A percentile compares a stretch with the other conserved stretches of the same genome.
Evolutionary conservation across 176 grass and related monocot genomes (phyloP).

Genomic region (Oropetium thomaeum): DNA sequence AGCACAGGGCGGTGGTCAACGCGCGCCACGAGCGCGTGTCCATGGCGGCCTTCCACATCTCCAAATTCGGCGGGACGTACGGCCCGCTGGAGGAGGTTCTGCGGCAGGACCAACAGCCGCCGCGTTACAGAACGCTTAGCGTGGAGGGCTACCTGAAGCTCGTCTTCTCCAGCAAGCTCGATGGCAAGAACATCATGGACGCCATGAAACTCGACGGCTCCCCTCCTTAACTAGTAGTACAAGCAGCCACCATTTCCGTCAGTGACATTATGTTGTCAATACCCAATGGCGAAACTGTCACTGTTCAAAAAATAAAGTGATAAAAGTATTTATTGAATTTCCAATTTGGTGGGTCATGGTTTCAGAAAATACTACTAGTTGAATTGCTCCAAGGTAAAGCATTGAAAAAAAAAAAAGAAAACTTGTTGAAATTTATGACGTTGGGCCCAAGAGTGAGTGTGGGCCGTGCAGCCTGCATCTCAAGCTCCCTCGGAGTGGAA

Average conservation of each 20-base stretch:
- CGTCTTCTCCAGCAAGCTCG: conserved; percentile 44
- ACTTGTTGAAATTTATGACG: neutral
- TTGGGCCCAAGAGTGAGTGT: neutral
- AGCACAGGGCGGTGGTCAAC: conserved; percentile 58
- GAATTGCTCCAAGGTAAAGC: no score
- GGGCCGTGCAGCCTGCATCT: neutral
- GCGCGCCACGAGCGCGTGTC: conserved; percentile 36
- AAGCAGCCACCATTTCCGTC: no score
- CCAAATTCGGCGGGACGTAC: conserved; percentile 19
- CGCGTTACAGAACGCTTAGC: conserved; percentile 28
- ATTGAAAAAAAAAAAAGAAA: no score
- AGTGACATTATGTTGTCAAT: no score
- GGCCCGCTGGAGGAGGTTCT: conserved; percentile 40
- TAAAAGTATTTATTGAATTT: no score
- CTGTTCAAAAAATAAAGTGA: no score
- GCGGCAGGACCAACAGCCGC: no score
- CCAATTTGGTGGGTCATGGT: no score
- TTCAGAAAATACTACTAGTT: no score
- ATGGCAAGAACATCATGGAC: conserved; percentile 63
- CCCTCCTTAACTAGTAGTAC: no score
- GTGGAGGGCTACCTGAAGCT: conserved; percentile 49
- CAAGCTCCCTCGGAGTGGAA: no score
- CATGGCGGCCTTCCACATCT: conserved; percentile 46
- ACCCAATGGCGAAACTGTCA: no score
- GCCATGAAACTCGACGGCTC: conserved; percentile 34